These are phyloP conservation scores for Tuctoria greenei DNA, from an alignment of 176 grass and related monocot genomes.

Conservation along the genomic window DNA sequence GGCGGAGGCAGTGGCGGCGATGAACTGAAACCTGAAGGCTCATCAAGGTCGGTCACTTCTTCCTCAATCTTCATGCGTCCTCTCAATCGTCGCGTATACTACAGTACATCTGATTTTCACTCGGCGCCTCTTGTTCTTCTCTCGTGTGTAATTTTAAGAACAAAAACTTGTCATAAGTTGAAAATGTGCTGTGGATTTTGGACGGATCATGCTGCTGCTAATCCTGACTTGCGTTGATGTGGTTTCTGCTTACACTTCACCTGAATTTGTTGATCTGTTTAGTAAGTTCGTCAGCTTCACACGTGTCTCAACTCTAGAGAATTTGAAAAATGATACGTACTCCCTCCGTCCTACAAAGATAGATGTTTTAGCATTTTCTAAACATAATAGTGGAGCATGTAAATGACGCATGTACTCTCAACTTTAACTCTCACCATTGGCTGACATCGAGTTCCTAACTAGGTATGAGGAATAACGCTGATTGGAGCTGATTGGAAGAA, in stretches of 20 bases:
- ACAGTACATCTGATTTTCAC: not conserved
- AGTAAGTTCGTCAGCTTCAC: not conserved
- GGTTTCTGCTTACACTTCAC: not conserved
- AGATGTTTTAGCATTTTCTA: no score
- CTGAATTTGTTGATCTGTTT: not conserved
- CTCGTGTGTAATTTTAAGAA: constrained; percentile 29
- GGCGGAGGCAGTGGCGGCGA: not conserved
- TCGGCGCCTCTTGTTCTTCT: not conserved
- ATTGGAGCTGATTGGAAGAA: no score
- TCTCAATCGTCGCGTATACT: not conserved
- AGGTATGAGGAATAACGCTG: no score
- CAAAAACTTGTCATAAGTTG: constrained; percentile 33
- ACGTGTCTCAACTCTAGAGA: not conserved
- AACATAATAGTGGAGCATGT: no score
- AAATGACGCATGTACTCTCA: no score
- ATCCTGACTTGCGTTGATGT: not conserved
- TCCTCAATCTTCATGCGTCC: no score
- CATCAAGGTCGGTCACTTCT: not conserved
- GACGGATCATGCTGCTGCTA: not conserved
- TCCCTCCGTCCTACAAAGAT: no score
- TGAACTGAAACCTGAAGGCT: constrained; percentile 6
- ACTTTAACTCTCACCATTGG: no score
- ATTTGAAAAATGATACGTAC: no score
- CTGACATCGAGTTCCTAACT: no score
- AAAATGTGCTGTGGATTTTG: constrained; percentile 38